Conservation (phyloP, 352 stramenopile species). For the Phytophthora constricta region DNA sequence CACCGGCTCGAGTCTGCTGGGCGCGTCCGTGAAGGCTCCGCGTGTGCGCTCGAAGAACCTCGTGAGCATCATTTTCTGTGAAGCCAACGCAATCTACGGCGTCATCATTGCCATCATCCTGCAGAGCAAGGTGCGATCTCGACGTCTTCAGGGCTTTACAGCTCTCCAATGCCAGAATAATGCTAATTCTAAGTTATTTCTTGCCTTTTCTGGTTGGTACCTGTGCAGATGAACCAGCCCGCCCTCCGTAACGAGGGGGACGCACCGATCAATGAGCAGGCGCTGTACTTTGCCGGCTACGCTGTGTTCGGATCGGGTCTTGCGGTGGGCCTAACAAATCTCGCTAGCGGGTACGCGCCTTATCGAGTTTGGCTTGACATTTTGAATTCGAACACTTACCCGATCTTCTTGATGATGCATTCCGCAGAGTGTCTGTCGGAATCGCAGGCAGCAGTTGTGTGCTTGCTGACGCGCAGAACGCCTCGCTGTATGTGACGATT, state of each 20-base stretch:
- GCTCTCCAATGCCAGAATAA: too few species aligned
- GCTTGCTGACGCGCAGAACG: conserved; percentile 98
- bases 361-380: neutral
- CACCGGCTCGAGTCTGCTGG: conserved; percentile 96
- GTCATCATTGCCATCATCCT: conserved; percentile 99
- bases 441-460: conserved; percentile 98
- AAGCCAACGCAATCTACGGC: conserved; percentile 99
- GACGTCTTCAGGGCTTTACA: too few species aligned
- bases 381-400: neutral
- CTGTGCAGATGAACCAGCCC: conserved; percentile 76
- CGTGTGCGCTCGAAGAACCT: conserved; percentile 99
- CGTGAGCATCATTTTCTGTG: conserved; percentile 99
- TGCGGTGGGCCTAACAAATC: conserved; percentile 98
- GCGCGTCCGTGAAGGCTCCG: conserved; percentile 98
- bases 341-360: conserved; percentile 89
- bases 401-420: conserved; percentile 9
- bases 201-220: neutral
- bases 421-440: conserved; percentile 94
- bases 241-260: conserved; percentile 63
- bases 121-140: conserved; percentile 94
- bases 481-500: conserved; percentile 99
- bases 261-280: conserved; percentile 73
- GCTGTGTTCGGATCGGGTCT: conserved; percentile 97
- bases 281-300: conserved; percentile 97
- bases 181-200: conserved; percentile 7